Evolutionary conservation across 2,329 filamentous ascomycete genomes (phyloP), one percentile per base, ranked within the genome.

Genomic region (Chaetomiaceae sp.): DNA sequence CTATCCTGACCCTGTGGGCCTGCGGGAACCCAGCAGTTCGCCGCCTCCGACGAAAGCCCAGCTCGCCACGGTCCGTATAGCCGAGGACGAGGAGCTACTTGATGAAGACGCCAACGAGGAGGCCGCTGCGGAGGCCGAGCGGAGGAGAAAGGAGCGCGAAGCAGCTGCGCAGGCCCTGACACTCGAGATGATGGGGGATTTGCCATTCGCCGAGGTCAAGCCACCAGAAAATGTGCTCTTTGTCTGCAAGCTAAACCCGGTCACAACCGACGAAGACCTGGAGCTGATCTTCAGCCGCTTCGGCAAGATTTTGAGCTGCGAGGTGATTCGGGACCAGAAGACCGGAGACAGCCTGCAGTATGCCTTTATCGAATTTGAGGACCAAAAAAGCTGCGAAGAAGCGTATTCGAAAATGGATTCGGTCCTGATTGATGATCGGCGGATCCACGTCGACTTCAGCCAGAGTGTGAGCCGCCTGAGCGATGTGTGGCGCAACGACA

Each of bases 351-450:
- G 90, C 65, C 73, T 99, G 44, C 94, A 99, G 68, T 99, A 99
- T 67, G 90, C 94, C 1, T 99, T 99, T 62, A 95, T 99, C 65
- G 94, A 99, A 68, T 99, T 92, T 64, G 89, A 92, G 54, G 87
- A 95, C 51, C 94, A 96, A 71, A 82, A 86, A 61, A 88, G 92
- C 48, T 97, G 94, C 68, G 94, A 99, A 71, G 84, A 89, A 48
- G 94, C 94, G 2, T 99, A 96, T 66, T 94, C 95, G 75, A 99
- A 99, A 73, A 99, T 99, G 94, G 90, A 99, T 69, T 90, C 87
- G 2, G 92, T 97, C 1, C 74, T 99, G 51, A 97, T 99, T 60
- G 94, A 99, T 65, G 94, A 99, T 64, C 89, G 96, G 60, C 86
- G 94, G 37, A 99, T 99, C 58, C 94, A 99, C 66, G 94, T 99